These are phyloP conservation scores for Rheum nobile DNA, from an alignment of 148 eudicot species.

Conservation along the genomic window DNA sequence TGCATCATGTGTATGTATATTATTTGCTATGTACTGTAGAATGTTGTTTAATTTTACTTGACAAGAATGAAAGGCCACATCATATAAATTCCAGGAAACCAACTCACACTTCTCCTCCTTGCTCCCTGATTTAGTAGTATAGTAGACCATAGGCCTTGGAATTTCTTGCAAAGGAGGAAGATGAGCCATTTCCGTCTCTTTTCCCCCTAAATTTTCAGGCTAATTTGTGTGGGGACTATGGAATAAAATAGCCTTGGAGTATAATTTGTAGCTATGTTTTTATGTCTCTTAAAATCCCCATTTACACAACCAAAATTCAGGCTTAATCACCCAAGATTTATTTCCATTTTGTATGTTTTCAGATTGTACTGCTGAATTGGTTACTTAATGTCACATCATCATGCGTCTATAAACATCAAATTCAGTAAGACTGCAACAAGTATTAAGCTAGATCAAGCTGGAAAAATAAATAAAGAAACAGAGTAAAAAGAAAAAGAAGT, in stretches of 20 bases:
- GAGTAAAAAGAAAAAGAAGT: too few relatives aligned
- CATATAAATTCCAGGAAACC: background rate
- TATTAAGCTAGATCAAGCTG: too few relatives aligned
- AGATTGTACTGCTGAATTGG: background rate
- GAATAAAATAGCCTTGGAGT: background rate
- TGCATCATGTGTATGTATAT: background rate
- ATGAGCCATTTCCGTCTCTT: background rate
- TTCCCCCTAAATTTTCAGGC: background rate
- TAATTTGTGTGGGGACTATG: background rate
- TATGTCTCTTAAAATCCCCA: background rate
- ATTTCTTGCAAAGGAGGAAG: background rate
- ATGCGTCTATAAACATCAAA: too few relatives aligned
- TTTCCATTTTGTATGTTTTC: background rate
- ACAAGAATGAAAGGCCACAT: conserved; percentile 1
- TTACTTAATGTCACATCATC: too few relatives aligned
- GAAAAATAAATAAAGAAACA: too few relatives aligned
- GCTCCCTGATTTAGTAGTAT: background rate
- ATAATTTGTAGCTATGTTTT: background rate
- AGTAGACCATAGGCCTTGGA: background rate
- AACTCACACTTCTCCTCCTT: background rate
- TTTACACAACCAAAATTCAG: background rate
- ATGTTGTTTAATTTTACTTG: background rate
- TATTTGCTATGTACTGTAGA: background rate
- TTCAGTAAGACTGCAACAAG: too few relatives aligned
- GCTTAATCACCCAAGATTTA: background rate